A percentile compares a stretch with the other conserved stretches of the same genome.
Evolutionary conservation across 768 basidiomycete species (phyloP).

Genomic region (Agaricus sinodeliciosus): DNA sequence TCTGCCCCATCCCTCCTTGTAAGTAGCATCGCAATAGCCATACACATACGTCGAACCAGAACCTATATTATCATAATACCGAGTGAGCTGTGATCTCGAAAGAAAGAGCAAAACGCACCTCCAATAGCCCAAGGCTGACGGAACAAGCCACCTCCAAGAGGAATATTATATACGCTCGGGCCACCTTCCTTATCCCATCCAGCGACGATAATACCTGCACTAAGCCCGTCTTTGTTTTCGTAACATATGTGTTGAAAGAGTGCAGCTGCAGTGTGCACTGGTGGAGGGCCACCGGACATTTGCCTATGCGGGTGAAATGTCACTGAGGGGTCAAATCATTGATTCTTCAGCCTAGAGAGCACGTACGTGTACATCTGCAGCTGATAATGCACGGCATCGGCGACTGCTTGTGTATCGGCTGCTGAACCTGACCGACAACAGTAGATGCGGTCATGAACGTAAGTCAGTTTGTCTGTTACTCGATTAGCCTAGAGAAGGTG

Average conservation of each 20-base stretch:
- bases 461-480: conserved; percentile 96
- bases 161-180: conserved; percentile 94
- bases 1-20: conserved; percentile 82
- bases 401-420: conserved; percentile 95
- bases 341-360: not conserved
- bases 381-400: conserved; percentile 82
- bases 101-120: conserved; percentile 40
- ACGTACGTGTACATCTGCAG: conserved; percentile 72
- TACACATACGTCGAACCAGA: conserved; percentile 98
- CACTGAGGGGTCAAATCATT: too few species aligned
- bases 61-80: conserved; percentile 34
- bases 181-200: conserved; percentile 94
- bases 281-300: conserved; percentile 55
- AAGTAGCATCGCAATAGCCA: conserved; percentile 99
- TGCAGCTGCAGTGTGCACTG: conserved; percentile 77
- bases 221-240: conserved; percentile 83
- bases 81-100: not conserved
- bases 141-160: conserved; percentile 94
- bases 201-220: conserved; percentile 94
- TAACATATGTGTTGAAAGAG: conserved; percentile 88
- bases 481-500: conserved; percentile 70
- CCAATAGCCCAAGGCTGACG: conserved; percentile 99
- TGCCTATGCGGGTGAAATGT: conserved; percentile 31
- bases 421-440: conserved; percentile 98
- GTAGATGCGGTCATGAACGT: conserved; percentile 96